Conservation (phyloP, 2,329 filamentous ascomycete species). For the Annulohypoxylon truncatum region DNA sequence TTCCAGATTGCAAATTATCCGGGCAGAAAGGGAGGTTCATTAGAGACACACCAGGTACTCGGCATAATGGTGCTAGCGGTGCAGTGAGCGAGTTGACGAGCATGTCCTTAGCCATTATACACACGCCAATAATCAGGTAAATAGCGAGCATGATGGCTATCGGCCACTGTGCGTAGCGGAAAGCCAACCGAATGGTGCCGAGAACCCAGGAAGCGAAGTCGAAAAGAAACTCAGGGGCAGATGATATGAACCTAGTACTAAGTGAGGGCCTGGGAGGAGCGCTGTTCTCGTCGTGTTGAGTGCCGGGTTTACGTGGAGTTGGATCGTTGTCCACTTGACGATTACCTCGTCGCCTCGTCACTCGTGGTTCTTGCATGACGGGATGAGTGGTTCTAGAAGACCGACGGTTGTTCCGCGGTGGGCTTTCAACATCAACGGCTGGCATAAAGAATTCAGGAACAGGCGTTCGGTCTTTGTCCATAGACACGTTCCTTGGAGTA, state of each 20-base stretch:
- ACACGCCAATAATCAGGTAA: slow-evolving; percentile 69
- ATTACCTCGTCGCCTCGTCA: slow-evolving; percentile 47
- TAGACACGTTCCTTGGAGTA: slow-evolving; percentile 43
- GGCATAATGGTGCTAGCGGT: slow-evolving; percentile 76
- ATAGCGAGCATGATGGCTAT: slow-evolving; percentile 70
- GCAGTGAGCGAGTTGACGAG: slow-evolving; percentile 69
- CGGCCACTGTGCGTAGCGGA: slow-evolving; percentile 72
- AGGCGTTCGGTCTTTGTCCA: slow-evolving; percentile 54
- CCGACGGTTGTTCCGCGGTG: slow-evolving; percentile 51
- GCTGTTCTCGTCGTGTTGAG: slow-evolving; percentile 32
- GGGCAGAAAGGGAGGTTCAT: slow-evolving; percentile 74
- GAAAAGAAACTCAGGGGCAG: slow-evolving; percentile 54
- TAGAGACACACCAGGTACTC: slow-evolving; percentile 72
- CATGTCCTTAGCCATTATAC: slow-evolving; percentile 71
- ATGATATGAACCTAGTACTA: slow-evolving; percentile 50
- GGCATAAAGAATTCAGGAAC: slow-evolving; percentile 68
- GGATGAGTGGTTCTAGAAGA: slow-evolving; percentile 52
- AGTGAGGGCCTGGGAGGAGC: slow-evolving; percentile 38
- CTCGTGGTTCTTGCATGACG: slow-evolving; percentile 43
- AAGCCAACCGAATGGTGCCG: slow-evolving; percentile 67
- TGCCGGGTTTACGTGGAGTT: slow-evolving; percentile 35
- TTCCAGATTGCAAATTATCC: slow-evolving; percentile 41
- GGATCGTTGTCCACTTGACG: slow-evolving; percentile 36
- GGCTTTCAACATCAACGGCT: slow-evolving; percentile 56
- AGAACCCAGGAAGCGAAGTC: slow-evolving; percentile 61